Evolutionary conservation across 305 asterid species (phyloP).

Genomic region (Fraxinus angustifolia): DNA sequence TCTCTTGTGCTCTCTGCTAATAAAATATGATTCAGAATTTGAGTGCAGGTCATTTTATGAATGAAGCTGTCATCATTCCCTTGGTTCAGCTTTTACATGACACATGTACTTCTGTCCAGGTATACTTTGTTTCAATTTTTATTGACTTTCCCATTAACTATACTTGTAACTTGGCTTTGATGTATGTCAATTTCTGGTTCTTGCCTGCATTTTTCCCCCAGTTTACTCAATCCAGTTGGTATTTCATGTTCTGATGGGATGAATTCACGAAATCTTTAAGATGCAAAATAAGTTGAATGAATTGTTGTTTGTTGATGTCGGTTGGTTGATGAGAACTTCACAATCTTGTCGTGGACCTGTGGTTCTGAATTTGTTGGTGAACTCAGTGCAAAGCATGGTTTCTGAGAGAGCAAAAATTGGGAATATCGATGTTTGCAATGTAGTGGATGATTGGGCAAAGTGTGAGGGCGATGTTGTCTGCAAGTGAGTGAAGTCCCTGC

Average conservation of each 20-base stretch:
- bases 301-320: conserved; percentile 3
- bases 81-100: conserved; percentile 75
- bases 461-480: neutral
- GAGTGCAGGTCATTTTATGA: conserved; percentile 87
- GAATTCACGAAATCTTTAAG: conserved; percentile 2
- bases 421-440: neutral
- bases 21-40: conserved; percentile 54
- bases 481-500: neutral
- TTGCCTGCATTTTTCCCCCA: neutral
- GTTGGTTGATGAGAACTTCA: conserved; percentile 15
- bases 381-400: neutral
- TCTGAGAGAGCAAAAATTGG: conserved; percentile 7
- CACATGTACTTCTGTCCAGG: conserved; percentile 69
- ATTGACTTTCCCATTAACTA: neutral
- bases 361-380: neutral
- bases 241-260: conserved; percentile 9
- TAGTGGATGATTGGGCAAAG: neutral
- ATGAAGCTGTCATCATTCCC: conserved; percentile 52
- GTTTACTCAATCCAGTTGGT: neutral
- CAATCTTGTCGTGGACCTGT: neutral
- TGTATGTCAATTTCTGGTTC: neutral
- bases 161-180: neutral
- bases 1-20: conserved; percentile 35
- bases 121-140: conserved; percentile 23
- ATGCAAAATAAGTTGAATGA: conserved; percentile 14